phyloP scores from a whole-genome alignment of 2,329 filamentous ascomycete genomes.

The Diaporthe sp. region DNA sequence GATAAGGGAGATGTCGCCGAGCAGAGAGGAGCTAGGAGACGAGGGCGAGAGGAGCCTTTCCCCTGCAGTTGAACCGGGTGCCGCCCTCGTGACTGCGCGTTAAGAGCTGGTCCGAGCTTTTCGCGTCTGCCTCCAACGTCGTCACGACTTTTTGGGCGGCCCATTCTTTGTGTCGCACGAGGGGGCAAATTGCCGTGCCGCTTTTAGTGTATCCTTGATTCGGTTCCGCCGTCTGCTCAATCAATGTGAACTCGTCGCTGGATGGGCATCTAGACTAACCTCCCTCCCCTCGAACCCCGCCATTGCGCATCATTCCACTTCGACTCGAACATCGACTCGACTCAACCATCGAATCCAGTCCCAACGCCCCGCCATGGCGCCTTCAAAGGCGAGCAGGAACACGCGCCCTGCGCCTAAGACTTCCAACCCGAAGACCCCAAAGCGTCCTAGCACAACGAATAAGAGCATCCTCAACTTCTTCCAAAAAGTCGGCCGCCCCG shows the following conservation, averaged over 20 bases:
- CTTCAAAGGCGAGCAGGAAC: conserved; percentile 32
- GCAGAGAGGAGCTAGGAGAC: neutral
- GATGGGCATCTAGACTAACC: neutral
- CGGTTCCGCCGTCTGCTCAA: neutral
- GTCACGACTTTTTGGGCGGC: conserved; percentile 35
- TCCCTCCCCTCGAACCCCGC: neutral
- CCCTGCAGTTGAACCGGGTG: no score
- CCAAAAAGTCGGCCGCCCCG: conserved; percentile 74
- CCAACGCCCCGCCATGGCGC: conserved; percentile 33
- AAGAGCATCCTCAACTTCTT: conserved; percentile 82
- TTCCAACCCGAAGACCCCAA: conserved; percentile 51
- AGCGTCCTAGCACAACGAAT: conserved; percentile 58
- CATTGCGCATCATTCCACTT: conserved; percentile 2
- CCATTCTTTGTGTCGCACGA: conserved; percentile 5
- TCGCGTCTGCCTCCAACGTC: conserved; percentile 33
- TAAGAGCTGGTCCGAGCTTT: conserved; percentile 39
- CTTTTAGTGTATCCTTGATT: neutral
- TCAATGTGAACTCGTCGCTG: neutral
- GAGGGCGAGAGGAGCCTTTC: neutral
- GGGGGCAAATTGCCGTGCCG: neutral
- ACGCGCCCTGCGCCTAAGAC: conserved; percentile 15
- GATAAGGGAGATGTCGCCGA: neutral
- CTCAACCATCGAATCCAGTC: neutral
- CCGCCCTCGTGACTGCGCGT: conserved; percentile 40
- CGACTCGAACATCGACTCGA: neutral